These are phyloP conservation scores for Saraca asoca DNA, from an alignment of 331 rosid genomes.

Conservation along the genomic window DNA sequence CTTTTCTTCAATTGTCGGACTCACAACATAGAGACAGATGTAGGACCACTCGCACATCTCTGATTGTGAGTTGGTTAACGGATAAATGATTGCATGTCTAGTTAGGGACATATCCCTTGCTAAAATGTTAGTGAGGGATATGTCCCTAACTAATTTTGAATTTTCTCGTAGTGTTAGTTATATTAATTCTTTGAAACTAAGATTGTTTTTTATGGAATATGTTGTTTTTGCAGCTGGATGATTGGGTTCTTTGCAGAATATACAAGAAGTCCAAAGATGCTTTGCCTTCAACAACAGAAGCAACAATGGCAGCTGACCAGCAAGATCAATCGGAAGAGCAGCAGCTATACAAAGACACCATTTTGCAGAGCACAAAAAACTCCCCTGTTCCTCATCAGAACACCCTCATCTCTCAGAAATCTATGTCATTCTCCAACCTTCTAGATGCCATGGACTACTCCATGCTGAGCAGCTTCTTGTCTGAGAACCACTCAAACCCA, in stretches of 20 bases:
- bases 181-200: too few relatives aligned
- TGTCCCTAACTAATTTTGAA: too few relatives aligned
- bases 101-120: too few relatives aligned
- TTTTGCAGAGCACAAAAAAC: conserved; percentile 31
- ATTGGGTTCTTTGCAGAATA: conserved; percentile 68
- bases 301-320: conserved; percentile 29
- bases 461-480: conserved; percentile 46
- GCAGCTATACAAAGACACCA: conserved; percentile 30
- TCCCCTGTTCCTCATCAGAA: conserved; percentile 3
- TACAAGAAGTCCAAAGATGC: conserved; percentile 53
- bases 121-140: too few relatives aligned
- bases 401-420: conserved; percentile 54
- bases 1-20: too few relatives aligned
- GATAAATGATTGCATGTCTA: too few relatives aligned
- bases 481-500: conserved; percentile 40
- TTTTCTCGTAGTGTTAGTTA: too few relatives aligned
- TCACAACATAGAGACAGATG: too few relatives aligned
- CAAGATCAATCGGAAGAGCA: conserved; percentile 35
- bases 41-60: too few relatives aligned
- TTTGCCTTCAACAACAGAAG: conserved; percentile 37
- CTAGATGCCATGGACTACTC: conserved; percentile 67
- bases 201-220: too few relatives aligned
- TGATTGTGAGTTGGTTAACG: too few relatives aligned
- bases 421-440: conserved; percentile 61
- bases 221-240: conserved; percentile 52